Conservation (phyloP, 129 eudicot genomes). For the Flaveria linearis region DNA sequence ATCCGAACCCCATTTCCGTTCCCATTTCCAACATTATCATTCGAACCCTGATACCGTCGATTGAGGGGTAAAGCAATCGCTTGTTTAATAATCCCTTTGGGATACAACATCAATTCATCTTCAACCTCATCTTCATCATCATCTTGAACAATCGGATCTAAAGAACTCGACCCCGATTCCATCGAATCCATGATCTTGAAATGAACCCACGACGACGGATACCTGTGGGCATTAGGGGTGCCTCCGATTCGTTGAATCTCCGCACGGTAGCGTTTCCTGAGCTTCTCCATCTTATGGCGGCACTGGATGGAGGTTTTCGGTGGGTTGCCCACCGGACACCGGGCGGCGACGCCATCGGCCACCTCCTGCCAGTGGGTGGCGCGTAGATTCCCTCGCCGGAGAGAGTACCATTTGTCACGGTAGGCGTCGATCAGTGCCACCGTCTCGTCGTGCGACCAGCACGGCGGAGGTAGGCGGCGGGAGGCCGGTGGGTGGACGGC, state of each 20-base stretch:
- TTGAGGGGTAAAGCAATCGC: conserved; percentile 25
- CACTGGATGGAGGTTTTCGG: conserved; percentile 89
- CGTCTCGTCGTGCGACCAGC: conserved; percentile 92
- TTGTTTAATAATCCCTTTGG: conserved; percentile 23
- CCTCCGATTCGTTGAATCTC: conserved; percentile 64
- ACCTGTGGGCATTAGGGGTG: conserved; percentile 12
- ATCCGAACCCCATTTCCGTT: conserved; percentile 43
- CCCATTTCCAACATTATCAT: conserved; percentile 18
- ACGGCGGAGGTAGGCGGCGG: conserved; percentile 86
- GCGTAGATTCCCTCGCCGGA: conserved; percentile 81
- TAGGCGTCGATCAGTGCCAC: conserved; percentile 72
- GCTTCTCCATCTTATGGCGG: conserved; percentile 98
- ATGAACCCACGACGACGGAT: conserved; percentile 68
- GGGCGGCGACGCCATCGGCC: conserved; percentile 57
- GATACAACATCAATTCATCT: conserved; percentile 28
- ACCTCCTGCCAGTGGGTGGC: conserved; percentile 92
- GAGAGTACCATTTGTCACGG: conserved; percentile 87
- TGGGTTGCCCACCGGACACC: conserved; percentile 42
- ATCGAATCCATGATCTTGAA: conserved; percentile 72
- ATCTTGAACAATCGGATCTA: conserved; percentile 23
- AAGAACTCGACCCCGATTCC: conserved; percentile 59
- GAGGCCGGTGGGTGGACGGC: conserved; percentile 24
- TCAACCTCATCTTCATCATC: conserved; percentile 17
- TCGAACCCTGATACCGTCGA: conserved; percentile 17
- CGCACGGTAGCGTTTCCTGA: conserved; percentile 73